Base-by-base conservation (phyloP, 192 early-diverging fungal genomes). In the Coemansia sp. region DNA sequence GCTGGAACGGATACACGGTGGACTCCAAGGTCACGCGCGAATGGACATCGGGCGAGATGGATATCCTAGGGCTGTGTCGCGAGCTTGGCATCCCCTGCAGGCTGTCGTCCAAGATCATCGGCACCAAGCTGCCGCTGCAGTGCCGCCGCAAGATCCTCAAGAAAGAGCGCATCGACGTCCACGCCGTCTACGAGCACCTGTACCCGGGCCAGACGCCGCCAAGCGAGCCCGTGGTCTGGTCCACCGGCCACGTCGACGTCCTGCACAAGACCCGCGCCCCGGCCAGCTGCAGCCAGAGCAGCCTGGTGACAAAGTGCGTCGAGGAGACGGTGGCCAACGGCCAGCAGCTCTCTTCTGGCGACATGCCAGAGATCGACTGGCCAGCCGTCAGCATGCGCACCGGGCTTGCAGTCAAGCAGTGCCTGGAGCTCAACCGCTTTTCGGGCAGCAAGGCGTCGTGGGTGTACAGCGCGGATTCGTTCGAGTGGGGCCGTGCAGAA, bases 101-200 rank as follows among this genome's bases (percentile, higher is more conserved):
- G 28, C 58, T 65, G 22, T 67, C 79, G 2, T 71, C 79, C 65
- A 72, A 71, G 55, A 73, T 82, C 33, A 82, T 82, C 14, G 68
- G 67, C 7, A 71, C 79, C 17, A 82, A 82, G 51, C 68, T 82
- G 34, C 79, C 79, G 20, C 68, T 76, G 37, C 79, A 82, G 53
- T 76, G 74, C 43, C 67, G 79, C 4, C 68, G 74, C 64, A 82
- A 82, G 54, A 76, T 67, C 1, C 59, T 76, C 2, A 82, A 76
- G 39, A 54, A 32, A 22, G 35, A 11, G 5, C 34, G 48, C 9
- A n/a, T 59, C 28, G 34, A n/a, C 45, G 59, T 51, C 37, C 37
- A 61, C 37, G 2, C 9, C 4, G 2, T 41, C 12, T 37, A 61
- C 22, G 38, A 63, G 43, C 34, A 39, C 43, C 9, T 51, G 38